Percentiles rank a stretch among this genome's conserved stretches.
phyloP scores from a whole-genome alignment of 2,329 filamentous ascomycete species.

The Scedosporium dehoogii region DNA sequence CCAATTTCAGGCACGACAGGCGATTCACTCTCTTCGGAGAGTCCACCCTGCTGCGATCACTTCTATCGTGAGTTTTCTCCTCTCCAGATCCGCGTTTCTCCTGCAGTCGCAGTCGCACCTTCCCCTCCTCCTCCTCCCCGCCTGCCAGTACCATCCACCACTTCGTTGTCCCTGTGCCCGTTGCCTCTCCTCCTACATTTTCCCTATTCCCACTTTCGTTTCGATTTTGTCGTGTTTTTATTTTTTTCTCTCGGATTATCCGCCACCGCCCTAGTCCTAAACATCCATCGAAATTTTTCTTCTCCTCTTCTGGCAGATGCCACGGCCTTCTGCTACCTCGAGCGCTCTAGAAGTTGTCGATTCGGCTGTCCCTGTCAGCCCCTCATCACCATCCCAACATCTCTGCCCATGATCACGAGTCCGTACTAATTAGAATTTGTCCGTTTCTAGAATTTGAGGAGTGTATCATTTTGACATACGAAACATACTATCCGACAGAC shows the following conservation, averaged over 20 bases:
- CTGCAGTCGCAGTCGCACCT: neutral
- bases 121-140: neutral
- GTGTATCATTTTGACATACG: conserved; percentile 22
- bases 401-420: neutral
- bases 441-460: conserved; percentile 17
- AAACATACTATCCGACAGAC: conserved; percentile 15
- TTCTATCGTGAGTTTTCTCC: neutral
- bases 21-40: neutral
- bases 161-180: neutral
- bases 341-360: neutral
- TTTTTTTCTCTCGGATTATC: neutral
- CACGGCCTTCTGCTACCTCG: neutral
- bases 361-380: neutral
- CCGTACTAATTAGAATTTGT: neutral
- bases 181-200: too few relatives aligned
- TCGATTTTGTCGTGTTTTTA: neutral
- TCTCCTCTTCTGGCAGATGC: too few relatives aligned
- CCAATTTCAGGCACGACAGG: neutral
- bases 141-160: neutral
- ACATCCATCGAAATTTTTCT: too few relatives aligned
- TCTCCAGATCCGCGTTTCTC: neutral
- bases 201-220: neutral
- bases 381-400: neutral
- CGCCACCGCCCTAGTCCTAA: too few relatives aligned
- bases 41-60: neutral